Base-by-base conservation (phyloP, 352 stramenopile species). In the Phytopythium oedochilum region DNA sequence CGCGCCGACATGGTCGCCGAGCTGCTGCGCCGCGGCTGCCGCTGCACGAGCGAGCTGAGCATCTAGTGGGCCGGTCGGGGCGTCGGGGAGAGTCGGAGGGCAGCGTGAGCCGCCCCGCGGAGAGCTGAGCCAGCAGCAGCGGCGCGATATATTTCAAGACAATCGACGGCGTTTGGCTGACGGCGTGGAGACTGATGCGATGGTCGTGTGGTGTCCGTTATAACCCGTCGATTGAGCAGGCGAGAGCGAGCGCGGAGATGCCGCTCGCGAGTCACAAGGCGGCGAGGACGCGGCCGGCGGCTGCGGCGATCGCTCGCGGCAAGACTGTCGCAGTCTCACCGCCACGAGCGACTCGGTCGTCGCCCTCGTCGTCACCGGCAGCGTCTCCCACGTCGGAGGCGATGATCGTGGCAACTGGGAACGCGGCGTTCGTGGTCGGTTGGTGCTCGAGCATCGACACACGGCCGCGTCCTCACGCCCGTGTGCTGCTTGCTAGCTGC, bases 1-100 rank as follows among this genome's bases (percentile, higher is more conserved):
- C 88, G 86, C 59, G 78, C 57, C 43, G 77, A 92, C n/a, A 67
- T 94, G 39, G 75, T 93, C 47, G 68, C 67, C 10, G 83, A 91
- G 63, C 63, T 94, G 35, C 63, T 89, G 65, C 70, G 70, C 59
- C 83, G 83, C 55, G 73, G 75, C 57, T 91, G 83, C 55, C 61
- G 62, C 39, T 89, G 70, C 25, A 94, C 82, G 26, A 78, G 75
- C 67, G 87, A 70, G 44, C 66, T 92, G 29, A 88, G 61, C 67
- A 71, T 91, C 46, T 89, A 78, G 69, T 47, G 46, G 26, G 3
- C 0, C 29, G 48, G 42, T 11, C 23, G 42, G 15, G 4, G 29
- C 36, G 36, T 18, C 14, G 4, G 6, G n/a, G 4, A 22, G 14
- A n/a, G 36, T 5, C 36, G 36, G 15, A 7, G 14, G 36, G 14